phyloP scores from a whole-genome alignment of 805 yeast genomes.

The Candida schatavii region DNA sequence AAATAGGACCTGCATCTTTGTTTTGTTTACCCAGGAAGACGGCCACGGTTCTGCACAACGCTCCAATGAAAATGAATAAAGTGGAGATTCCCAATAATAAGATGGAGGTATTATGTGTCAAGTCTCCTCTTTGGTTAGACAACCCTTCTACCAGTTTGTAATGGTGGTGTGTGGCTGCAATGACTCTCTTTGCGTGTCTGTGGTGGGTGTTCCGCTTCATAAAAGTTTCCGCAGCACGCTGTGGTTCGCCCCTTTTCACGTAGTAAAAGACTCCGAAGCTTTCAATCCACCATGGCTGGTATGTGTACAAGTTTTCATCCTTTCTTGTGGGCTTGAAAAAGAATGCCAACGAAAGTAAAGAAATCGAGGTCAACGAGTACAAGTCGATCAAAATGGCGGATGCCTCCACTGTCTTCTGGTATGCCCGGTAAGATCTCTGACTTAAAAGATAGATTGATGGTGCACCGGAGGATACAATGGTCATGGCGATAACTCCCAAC shows the following conservation, averaged over 20 bases:
- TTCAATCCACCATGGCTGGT: conserved; percentile 80
- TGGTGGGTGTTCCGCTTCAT: conserved; percentile 47
- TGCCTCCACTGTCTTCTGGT: conserved; percentile 53
- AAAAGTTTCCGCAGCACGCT: conserved; percentile 46
- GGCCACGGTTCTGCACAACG: conserved; percentile 42
- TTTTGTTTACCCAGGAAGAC: conserved; percentile 16
- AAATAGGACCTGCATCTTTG: not conserved
- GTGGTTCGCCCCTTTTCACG: conserved; percentile 53
- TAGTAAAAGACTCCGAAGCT: conserved; percentile 58
- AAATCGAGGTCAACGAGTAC: conserved; percentile 53
- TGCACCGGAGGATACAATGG: conserved; percentile 60
- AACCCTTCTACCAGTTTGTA: conserved; percentile 37
- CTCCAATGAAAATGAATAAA: conserved; percentile 47
- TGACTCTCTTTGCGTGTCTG: conserved; percentile 28
- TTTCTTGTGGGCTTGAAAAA: conserved; percentile 52
- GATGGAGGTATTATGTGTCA: conserved; percentile 54
- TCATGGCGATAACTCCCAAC: conserved; percentile 59
- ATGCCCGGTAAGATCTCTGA: conserved; percentile 42
- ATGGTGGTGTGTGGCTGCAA: conserved; percentile 53
- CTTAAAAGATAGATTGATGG: conserved; percentile 59
- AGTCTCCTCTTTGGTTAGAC: conserved; percentile 37
- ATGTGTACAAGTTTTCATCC: conserved; percentile 52
- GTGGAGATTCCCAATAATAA: conserved; percentile 47
- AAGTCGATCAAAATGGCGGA: conserved; percentile 22
- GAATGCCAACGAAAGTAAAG: conserved; percentile 50